Conservation (phyloP, 345 rosid species). For the Rhodamnia argentea region DNA sequence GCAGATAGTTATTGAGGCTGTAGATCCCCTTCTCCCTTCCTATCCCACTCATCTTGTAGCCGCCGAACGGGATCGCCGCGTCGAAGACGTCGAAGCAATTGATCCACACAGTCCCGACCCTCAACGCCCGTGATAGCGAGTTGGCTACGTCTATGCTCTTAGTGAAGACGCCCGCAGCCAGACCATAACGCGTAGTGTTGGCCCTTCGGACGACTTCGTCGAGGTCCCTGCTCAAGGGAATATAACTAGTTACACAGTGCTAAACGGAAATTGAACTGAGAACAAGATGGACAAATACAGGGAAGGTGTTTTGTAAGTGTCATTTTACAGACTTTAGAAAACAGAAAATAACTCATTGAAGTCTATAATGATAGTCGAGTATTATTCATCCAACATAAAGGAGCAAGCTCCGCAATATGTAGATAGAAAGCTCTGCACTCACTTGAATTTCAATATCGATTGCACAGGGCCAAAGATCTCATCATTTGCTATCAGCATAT, state of each 20-base stretch:
- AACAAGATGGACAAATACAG: neutral
- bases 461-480: slow-evolving; percentile 99
- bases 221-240: slow-evolving; percentile 34
- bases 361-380: neutral
- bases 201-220: slow-evolving; percentile 73
- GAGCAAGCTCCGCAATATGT: neutral
- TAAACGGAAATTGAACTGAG: neutral
- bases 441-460: slow-evolving; percentile 91
- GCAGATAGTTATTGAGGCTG: slow-evolving; percentile 82
- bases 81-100: slow-evolving; percentile 89
- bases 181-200: slow-evolving; percentile 51
- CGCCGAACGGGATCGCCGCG: slow-evolving; percentile 92
- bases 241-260: neutral
- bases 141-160: slow-evolving; percentile 59
- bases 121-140: slow-evolving; percentile 57
- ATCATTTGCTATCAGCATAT: slow-evolving; percentile 85
- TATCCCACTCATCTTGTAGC: slow-evolving; percentile 92
- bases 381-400: neutral
- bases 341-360: neutral
- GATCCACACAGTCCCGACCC: slow-evolving; percentile 80
- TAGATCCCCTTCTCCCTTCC: slow-evolving; percentile 96
- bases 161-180: slow-evolving; percentile 94
- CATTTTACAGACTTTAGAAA: neutral
- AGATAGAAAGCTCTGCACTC: slow-evolving; percentile 4
- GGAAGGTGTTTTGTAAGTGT: neutral